Percentiles rank a stretch among this genome's conserved stretches.
phyloP scores from a whole-genome alignment of 2,329 filamentous ascomycete genomes.

The Scedosporium dehoogii region DNA sequence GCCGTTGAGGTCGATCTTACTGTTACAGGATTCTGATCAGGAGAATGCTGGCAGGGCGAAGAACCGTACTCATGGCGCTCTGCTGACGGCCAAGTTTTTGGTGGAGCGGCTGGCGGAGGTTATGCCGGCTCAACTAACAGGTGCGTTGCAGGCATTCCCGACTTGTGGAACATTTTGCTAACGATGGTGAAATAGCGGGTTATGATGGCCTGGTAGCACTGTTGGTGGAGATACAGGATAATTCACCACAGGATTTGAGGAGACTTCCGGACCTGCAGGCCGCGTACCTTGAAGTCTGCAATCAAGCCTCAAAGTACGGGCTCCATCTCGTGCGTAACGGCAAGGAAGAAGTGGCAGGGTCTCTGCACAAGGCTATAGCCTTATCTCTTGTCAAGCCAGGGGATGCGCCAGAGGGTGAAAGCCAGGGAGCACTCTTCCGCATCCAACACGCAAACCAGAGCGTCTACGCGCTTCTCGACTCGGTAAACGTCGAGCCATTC shows the following conservation, averaged over 20 bases:
- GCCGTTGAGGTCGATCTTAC: conserved; percentile 27
- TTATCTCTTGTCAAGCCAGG: neutral
- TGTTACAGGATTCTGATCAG: conserved; percentile 14
- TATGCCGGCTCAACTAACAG: conserved; percentile 28
- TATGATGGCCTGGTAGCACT: conserved; percentile 19
- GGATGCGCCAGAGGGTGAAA: neutral
- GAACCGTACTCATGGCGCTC: conserved; percentile 49
- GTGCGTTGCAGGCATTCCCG: conserved; percentile 22
- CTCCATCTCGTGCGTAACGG: neutral
- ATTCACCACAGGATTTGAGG: neutral
- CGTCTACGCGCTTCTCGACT: conserved; percentile 22
- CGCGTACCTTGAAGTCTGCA: conserved; percentile 36
- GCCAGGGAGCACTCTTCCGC: conserved; percentile 26
- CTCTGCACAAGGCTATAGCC: neutral
- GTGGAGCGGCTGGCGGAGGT: conserved; percentile 43
- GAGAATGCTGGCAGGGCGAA: conserved; percentile 20
- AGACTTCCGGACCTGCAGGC: conserved; percentile 29
- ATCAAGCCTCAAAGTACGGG: conserved; percentile 25
- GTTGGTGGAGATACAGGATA: conserved; percentile 12
- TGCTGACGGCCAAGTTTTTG: conserved; percentile 46
- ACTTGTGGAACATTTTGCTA: neutral
- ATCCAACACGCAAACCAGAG: conserved; percentile 25
- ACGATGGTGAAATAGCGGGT: conserved; percentile 18
- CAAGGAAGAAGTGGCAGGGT: neutral
- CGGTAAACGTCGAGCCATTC: neutral